A percentile compares a stretch with the other conserved stretches of the same genome.
Conservation (phyloP, 78 protist genomes). For the Anaeramoeba flamelloides region DNA sequence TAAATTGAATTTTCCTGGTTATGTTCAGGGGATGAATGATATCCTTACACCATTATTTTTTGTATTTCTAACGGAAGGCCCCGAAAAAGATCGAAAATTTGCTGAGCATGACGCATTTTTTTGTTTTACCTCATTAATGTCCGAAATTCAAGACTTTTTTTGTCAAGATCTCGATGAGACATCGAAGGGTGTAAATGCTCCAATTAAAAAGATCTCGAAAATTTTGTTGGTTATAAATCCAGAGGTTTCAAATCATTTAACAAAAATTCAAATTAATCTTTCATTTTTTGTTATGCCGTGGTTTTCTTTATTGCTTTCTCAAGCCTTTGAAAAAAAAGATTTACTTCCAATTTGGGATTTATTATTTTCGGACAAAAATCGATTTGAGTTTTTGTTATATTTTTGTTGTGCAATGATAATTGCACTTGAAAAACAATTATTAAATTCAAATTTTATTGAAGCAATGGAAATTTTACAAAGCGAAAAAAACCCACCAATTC, state of each 20-base stretch:
- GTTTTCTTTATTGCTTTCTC: neutral
- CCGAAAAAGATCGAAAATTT: too few species aligned
- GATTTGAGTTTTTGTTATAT: neutral
- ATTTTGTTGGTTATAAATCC: too few species aligned
- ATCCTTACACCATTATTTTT: too few species aligned
- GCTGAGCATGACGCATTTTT: neutral
- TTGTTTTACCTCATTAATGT: neutral
- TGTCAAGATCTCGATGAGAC: neutral
- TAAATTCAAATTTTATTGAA: too few species aligned
- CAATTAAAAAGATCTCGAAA: neutral
- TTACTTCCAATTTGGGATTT: neutral
- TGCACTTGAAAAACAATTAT: too few species aligned
- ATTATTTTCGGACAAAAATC: neutral
- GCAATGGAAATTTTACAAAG: too few species aligned
- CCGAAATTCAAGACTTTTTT: neutral
- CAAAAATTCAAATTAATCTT: too few species aligned
- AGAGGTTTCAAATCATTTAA: too few species aligned
- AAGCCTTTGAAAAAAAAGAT: neutral
- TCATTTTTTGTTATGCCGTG: neutral
- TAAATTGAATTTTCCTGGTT: too few species aligned
- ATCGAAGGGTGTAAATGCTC: neutral
- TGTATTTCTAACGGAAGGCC: too few species aligned
- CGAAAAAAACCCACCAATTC: too few species aligned
- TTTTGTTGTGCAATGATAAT: neutral
- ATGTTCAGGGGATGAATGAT: too few species aligned